A percentile compares a stretch with the other conserved stretches of the same genome.
These are phyloP conservation scores for Rhizopus microsporus DNA, from an alignment of 371 early-diverging fungal species.

Conservation along the genomic window DNA sequence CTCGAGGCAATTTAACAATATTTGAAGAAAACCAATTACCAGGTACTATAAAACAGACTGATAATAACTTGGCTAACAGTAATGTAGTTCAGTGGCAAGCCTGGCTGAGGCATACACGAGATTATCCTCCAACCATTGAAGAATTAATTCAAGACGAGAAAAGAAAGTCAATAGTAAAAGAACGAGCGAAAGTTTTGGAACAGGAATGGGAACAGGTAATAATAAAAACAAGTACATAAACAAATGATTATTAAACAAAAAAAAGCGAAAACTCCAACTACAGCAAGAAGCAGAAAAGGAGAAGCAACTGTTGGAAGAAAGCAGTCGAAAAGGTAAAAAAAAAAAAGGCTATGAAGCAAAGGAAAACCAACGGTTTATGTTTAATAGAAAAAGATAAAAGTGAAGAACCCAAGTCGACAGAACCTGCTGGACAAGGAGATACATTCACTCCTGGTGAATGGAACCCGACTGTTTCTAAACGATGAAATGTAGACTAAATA, in stretches of 20 bases:
- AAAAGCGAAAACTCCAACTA: constrained; percentile 30
- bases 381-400: not conserved
- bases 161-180: constrained; percentile 46
- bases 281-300: constrained; percentile 11
- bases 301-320: constrained; percentile 14
- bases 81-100: constrained; percentile 69
- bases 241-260: not conserved
- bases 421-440: constrained; percentile 42
- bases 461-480: constrained; percentile 29
- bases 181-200: constrained; percentile 47
- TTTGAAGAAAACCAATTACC: constrained; percentile 55
- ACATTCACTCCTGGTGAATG: constrained; percentile 47
- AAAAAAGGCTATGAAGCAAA: not conserved
- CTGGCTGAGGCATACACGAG: constrained; percentile 71
- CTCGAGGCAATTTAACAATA: constrained; percentile 30
- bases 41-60: constrained; percentile 41
- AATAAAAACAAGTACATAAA: not conserved
- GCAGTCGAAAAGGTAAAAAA: not conserved
- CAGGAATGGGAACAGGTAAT: constrained; percentile 33
- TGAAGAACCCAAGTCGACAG: constrained; percentile 16
- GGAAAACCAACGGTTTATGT: not conserved
- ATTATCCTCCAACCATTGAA: constrained; percentile 53
- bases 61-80: not conserved
- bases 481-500: constrained; percentile 25
- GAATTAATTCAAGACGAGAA: constrained; percentile 46